Evolutionary conservation across 2,329 filamentous ascomycete genomes (phyloP), one percentile per base, ranked within the genome.

Genomic region (Chaetomiaceae sp.): DNA sequence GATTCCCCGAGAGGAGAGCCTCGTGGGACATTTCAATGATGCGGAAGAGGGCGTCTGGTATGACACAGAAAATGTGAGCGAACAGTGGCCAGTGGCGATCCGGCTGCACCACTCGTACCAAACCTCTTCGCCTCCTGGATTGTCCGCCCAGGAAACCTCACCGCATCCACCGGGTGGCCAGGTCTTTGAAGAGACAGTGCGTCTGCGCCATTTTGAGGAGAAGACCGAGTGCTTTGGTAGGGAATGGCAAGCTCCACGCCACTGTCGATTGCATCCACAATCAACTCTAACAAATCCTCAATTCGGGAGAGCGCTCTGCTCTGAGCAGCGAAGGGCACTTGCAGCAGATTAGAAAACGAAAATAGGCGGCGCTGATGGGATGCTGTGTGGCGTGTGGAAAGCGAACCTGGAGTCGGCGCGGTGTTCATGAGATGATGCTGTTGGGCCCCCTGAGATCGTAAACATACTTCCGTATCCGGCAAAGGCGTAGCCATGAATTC

Each of bases 1-100:
- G 61, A 8, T 69, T 74, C 1, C 77, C 80, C 0, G 76, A 73
- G 0, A 78, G 68, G 1, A 86, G 68, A 3, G 82, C 80, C 60
- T 81, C 76, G 56, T 84, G 82, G 1, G 78, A 76, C 2, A 84
- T 60, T 58, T 84, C 77, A 10, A 87, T 69, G 42, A 86, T 78
- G 8, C 77, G 72, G 27, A 86, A 67, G 6, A 85, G 61, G 5
- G 77, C 75, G 32, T 78, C 82, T 86, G 55, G 2, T 10, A 34
- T 8, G 44, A 9, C 10, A 42, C 13, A 13, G 23, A n/a, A 13
- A 10, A 34, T 37, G 34, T 50, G 30, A 49, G 27, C 32, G 4
- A 16, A 48, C 3, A 20, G 18, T 6, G 9, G 9, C n/a, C 10
- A 16, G n/a, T 3, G 11, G n/a, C 2, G 5, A 6, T 40, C 16